Evolutionary conservation across 1,284 basidiomycete genomes (phyloP), one percentile per base, ranked within the genome.

Genomic region (Heterobasidion annosum): DNA sequence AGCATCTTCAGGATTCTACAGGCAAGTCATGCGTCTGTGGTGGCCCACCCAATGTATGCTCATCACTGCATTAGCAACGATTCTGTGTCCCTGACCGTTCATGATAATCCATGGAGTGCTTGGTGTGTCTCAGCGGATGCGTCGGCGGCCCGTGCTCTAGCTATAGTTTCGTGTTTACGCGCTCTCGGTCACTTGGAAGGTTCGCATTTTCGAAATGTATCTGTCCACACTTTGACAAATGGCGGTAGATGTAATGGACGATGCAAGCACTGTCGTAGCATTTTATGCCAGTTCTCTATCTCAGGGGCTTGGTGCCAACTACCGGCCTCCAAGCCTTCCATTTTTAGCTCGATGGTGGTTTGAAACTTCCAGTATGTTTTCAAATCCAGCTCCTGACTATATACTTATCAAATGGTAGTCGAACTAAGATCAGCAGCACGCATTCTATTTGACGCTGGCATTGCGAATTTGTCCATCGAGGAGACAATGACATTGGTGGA

Each of bases 261-360:
- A 74, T 42, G 83, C 85, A 3, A 84, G 79, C 53, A 82, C 85
- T 2, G 79, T 91, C 12, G 83, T 88, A 57, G 77, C 85, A 0
- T 94, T 89, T 67, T 94, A 92, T 67, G 76, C 85, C 0, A 78
- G 83, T 0, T 83, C 85, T 1, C 70, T 96, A 33, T 75, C 79
- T 0, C 71, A 78, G 19, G 70, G 71, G 8, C 75, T 89, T 8
- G 86, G 88, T 0, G 58, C 70, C 0, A 64, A 64, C 1, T 93
- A 83, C 62, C 72, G 82, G 55, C 68, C 82, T 5, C 87, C 93
- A 0, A 85, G 82, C 56, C 72, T 96, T 1, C 75, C 82, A 6
- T 83, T 81, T 58, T 75, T 96, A 47, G 88, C 88, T 2, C 73
- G 72, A 15, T 79, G 79, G 61, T 94, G 92, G 83, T 79, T 93